Conservation (phyloP, 345 rosid genomes). For the Populus tremula region DNA sequence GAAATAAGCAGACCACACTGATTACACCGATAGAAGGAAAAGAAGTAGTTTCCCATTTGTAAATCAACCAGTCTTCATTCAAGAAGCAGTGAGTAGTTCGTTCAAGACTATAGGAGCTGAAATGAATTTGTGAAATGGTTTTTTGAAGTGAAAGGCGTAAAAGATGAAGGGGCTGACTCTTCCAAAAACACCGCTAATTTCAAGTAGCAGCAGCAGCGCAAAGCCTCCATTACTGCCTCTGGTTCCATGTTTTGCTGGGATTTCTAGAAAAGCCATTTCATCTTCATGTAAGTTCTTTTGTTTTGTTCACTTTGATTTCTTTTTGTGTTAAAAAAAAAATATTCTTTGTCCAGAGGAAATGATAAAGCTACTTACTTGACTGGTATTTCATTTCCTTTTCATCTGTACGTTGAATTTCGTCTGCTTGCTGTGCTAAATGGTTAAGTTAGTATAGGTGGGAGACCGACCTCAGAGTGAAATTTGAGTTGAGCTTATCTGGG, state of each 20-base stretch:
- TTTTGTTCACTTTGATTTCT: not conserved
- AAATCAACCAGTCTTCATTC: not conserved
- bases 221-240: slow-evolving; percentile 48
- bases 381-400: not conserved
- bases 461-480: not conserved
- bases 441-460: not conserved
- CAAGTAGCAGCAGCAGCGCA: slow-evolving; percentile 22
- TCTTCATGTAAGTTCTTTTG: slow-evolving; percentile 44
- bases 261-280: slow-evolving; percentile 34
- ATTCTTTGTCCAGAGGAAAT: not conserved
- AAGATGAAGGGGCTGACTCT: slow-evolving; percentile 46
- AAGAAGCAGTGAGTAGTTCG: no score
- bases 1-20: not conserved
- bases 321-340: not conserved
- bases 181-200: slow-evolving; percentile 32
- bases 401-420: not conserved
- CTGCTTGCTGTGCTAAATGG: not conserved
- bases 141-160: not conserved
- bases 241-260: slow-evolving; percentile 41
- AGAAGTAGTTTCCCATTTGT: not conserved
- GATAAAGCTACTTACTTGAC: not conserved
- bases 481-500: not conserved
- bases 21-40: not conserved
- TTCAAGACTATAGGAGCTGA: not conserved
- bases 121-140: slow-evolving; percentile 24